Conservation (phyloP, 2,329 filamentous ascomycete genomes). For the Talaromyces sp. region DNA sequence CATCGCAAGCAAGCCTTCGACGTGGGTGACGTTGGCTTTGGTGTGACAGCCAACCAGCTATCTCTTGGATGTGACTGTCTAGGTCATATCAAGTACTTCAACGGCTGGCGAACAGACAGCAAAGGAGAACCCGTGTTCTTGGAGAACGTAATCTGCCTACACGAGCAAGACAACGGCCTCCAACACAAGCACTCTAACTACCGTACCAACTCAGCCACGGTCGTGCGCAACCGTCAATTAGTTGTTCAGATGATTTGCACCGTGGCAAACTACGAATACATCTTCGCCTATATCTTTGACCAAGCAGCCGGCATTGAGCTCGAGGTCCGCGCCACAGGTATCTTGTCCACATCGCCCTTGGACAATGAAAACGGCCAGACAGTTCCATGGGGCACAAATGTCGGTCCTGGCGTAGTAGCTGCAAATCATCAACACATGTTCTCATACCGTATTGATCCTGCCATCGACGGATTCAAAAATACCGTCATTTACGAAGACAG, state of each 20-base stretch:
- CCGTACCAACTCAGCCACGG: slow-evolving; percentile 58
- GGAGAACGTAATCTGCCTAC: slow-evolving; percentile 63
- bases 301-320: slow-evolving; percentile 63
- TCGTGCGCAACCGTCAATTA: slow-evolving; percentile 60
- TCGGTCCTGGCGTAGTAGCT: slow-evolving; percentile 63
- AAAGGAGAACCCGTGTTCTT: slow-evolving; percentile 39
- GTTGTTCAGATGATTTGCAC: slow-evolving; percentile 67
- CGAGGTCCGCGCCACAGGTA: slow-evolving; percentile 65
- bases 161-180: slow-evolving; percentile 65
- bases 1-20: slow-evolving; percentile 68
- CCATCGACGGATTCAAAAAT: slow-evolving; percentile 53
- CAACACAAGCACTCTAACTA: slow-evolving; percentile 70
- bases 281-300: slow-evolving; percentile 66
- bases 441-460: slow-evolving; percentile 57
- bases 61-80: slow-evolving; percentile 67
- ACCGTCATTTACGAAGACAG: slow-evolving; percentile 53
- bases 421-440: slow-evolving; percentile 72
- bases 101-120: slow-evolving; percentile 57
- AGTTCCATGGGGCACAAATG: slow-evolving; percentile 63
- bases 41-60: slow-evolving; percentile 64
- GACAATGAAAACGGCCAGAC: slow-evolving; percentile 55
- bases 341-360: slow-evolving; percentile 62
- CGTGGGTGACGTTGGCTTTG: slow-evolving; percentile 61
- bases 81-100: slow-evolving; percentile 60
- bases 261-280: slow-evolving; percentile 68